A percentile compares a stretch with the other conserved stretches of the same genome.
Conservation (phyloP, 2,329 filamentous ascomycete genomes). For the Fusarium xylarioides region DNA sequence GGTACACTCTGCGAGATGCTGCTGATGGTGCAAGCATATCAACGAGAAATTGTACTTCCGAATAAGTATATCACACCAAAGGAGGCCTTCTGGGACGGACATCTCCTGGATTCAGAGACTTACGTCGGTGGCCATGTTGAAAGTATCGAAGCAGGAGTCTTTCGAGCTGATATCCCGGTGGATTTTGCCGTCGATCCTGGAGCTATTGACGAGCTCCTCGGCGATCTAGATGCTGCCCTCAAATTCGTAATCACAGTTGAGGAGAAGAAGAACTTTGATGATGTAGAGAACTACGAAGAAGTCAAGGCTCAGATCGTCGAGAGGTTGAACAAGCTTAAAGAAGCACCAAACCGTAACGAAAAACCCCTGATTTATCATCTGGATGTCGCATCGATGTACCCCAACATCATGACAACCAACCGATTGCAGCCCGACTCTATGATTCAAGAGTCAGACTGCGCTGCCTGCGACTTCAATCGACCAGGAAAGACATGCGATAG, state of each 20-base stretch:
- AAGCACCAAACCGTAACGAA: conserved; percentile 85
- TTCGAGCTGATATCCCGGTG: conserved; percentile 92
- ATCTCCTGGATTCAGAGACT: conserved; percentile 94
- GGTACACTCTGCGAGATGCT: conserved; percentile 99
- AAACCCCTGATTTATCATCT: conserved; percentile 95
- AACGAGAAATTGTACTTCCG: conserved; percentile 89
- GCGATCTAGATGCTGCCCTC: conserved; percentile 87
- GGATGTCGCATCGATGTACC: conserved; percentile 99
- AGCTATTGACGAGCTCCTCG: conserved; percentile 88
- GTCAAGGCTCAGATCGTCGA: conserved; percentile 84
- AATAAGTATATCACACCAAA: conserved; percentile 95
- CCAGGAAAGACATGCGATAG: conserved; percentile 97
- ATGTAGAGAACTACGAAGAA: conserved; percentile 83
- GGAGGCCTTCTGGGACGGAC: conserved; percentile 96
- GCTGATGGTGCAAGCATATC: conserved; percentile 97
- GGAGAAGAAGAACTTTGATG: conserved; percentile 82
- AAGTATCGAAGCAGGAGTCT: conserved; percentile 98
- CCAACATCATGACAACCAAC: conserved; percentile 99
- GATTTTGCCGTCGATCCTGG: conserved; percentile 90
- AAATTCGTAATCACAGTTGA: conserved; percentile 87
- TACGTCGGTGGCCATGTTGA: conserved; percentile 99
- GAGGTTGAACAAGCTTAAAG: conserved; percentile 75
- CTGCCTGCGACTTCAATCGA: conserved; percentile 97
- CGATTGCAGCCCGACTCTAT: conserved; percentile 98
- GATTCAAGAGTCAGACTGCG: conserved; percentile 95